Base-by-base conservation (phyloP, 495 filamentous ascomycete genomes). In the Neurospora intermedia region DNA sequence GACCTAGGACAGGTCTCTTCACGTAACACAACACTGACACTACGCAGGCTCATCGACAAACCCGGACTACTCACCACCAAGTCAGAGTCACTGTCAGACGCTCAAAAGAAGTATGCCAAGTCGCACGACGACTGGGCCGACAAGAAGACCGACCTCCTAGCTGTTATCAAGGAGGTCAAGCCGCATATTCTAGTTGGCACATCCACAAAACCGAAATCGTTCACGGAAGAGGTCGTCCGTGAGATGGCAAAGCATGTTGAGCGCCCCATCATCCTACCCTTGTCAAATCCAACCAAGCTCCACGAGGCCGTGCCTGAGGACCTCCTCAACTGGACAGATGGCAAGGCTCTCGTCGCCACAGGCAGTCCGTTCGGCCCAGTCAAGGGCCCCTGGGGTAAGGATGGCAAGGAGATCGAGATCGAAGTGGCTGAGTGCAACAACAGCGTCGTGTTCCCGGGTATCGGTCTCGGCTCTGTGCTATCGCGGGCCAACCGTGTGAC, bases 401-500 rank as follows among this genome's bases (percentile, higher is more conserved):
- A 88, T 20, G 92, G 92, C 1, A 78, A 81, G 40, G 86, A 88
- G 71, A 86, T 91, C 43, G 77, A 79, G 72, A 78, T 86, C 69
- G 89, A 93, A 45, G 85, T 96, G 9, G 93, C 92, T 35, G 94
- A 96, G 79, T 97, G 94, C 84, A 97, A 97, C 82, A 97, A 97
- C 81, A 92, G 90, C 6, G 92, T 91, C n/a, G 89, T 89, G 35
- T 97, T 96, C 82, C 93, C 93, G 0, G 93, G 92, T 0, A 94
- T 97, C 72, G 94, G 93, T 0, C 88, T 97, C 3, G 94, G 93
- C 16, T 87, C 87, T 11, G 89, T 97, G 20, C 87, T 97, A 11
- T 89, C 84, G 15, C 88, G 90, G 18, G 84, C 89, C 2, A 84
- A 79, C 3, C 83, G 87, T 2, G 76, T 97, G 6, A 91, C 89